Evolutionary conservation across 768 basidiomycete species (phyloP).

Genomic region (Lactarius hengduanensis): DNA sequence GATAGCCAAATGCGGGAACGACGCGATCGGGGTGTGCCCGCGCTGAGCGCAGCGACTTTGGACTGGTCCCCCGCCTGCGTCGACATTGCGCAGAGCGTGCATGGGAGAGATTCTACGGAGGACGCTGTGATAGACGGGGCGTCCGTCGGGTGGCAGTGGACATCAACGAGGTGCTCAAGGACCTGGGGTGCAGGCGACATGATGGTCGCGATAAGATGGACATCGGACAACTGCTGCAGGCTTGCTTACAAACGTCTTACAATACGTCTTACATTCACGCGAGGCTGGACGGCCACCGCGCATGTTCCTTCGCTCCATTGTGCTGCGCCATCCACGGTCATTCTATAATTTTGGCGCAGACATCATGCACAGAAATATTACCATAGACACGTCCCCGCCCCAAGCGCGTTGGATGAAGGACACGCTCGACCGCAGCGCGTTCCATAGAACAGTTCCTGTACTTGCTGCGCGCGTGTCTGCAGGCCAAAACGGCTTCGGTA

Average conservation of each 20-base stretch:
- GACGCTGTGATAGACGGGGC: constrained; percentile 48
- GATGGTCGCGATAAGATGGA: not conserved
- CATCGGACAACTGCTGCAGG: not conserved
- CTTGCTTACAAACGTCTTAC: not conserved
- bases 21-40: constrained; percentile 59
- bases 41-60: constrained; percentile 67
- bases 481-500: constrained; percentile 50
- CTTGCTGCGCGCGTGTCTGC: constrained; percentile 66
- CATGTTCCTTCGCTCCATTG: constrained; percentile 5
- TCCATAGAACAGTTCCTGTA: constrained; percentile 63
- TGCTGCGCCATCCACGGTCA: not conserved
- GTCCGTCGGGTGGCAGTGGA: constrained; percentile 89
- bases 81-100: constrained; percentile 85
- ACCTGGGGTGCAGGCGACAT: constrained; percentile 41
- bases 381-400: constrained; percentile 43
- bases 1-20: constrained; percentile 90
- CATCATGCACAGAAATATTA: constrained; percentile 12
- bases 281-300: not conserved
- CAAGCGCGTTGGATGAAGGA: constrained; percentile 50
- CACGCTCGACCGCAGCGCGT: constrained; percentile 59
- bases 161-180: constrained; percentile 73
- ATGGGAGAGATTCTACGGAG: constrained; percentile 53
- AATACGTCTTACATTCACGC: not conserved
- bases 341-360: not conserved
- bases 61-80: constrained; percentile 63